A percentile compares a stretch with the other conserved stretches of the same genome.
These are phyloP conservation scores for Leptographium lundbergii DNA, from an alignment of 2,329 filamentous ascomycete species.

Conservation along the genomic window DNA sequence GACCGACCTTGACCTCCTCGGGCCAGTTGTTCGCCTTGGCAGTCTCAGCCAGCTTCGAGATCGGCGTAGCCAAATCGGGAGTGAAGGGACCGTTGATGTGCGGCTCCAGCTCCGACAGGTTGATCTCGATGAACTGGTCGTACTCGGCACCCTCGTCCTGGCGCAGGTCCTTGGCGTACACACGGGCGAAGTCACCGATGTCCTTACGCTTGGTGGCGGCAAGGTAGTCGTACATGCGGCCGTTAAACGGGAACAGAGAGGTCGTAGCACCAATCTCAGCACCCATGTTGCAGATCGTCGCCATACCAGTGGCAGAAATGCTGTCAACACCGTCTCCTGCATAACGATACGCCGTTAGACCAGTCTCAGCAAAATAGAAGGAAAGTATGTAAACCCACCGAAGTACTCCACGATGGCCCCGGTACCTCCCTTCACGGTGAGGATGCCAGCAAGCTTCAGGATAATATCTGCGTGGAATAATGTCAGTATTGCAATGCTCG, in stretches of 20 bases:
- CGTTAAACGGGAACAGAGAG: slow-evolving; percentile 91
- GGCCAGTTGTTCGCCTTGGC: slow-evolving; percentile 84
- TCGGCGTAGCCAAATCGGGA: slow-evolving; percentile 82
- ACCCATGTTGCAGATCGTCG: slow-evolving; percentile 80
- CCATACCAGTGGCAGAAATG: slow-evolving; percentile 82
- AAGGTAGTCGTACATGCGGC: slow-evolving; percentile 95
- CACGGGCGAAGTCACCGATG: slow-evolving; percentile 81
- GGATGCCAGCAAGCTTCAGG: slow-evolving; percentile 70
- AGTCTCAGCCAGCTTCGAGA: slow-evolving; percentile 78
- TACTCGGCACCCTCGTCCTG: slow-evolving; percentile 74
- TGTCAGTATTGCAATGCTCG: no score
- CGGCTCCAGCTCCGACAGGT: slow-evolving; percentile 82
- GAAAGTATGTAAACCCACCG: slow-evolving; percentile 51
- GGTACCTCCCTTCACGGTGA: slow-evolving; percentile 89
- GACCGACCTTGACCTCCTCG: slow-evolving; percentile 74
- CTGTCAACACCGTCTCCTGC: slow-evolving; percentile 53
- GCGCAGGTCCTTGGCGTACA: slow-evolving; percentile 80
- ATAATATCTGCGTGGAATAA: slow-evolving; percentile 50
- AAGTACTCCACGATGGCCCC: slow-evolving; percentile 93
- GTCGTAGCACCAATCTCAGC: slow-evolving; percentile 90
- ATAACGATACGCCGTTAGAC: background rate
- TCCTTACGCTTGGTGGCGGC: slow-evolving; percentile 76
- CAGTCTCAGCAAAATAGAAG: no score
- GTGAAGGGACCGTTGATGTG: slow-evolving; percentile 97
- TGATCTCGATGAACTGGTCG: slow-evolving; percentile 80